These are phyloP conservation scores for Vitis hybrid DNA, from an alignment of 177 flowering plant species.

Conservation along the genomic window DNA sequence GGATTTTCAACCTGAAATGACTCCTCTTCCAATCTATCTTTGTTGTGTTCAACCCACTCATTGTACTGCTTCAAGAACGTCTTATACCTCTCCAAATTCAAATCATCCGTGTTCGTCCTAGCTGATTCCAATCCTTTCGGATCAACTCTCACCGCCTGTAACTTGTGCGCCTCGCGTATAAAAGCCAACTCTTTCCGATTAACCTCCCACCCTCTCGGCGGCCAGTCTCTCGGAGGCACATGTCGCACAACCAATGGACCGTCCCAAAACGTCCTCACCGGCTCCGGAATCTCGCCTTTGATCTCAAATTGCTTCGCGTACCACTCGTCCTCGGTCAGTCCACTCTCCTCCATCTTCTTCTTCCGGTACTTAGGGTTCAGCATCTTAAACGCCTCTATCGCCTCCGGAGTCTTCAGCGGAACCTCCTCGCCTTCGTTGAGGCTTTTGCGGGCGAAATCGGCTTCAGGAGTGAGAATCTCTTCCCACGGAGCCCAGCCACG, in stretches of 20 bases:
- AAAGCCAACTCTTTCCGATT: constrained; percentile 72
- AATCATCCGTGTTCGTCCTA: constrained; percentile 30
- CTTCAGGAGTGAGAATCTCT: constrained; percentile 81
- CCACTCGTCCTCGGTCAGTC: constrained; percentile 80
- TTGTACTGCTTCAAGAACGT: constrained; percentile 89
- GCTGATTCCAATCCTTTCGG: constrained; percentile 41
- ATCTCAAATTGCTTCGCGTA: constrained; percentile 72
- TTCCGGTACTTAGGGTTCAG: constrained; percentile 60
- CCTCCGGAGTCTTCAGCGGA: constrained; percentile 68
- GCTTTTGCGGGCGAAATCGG: constrained; percentile 72
- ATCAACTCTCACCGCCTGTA: constrained; percentile 55
- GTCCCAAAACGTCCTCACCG: constrained; percentile 64
- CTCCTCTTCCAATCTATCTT: constrained; percentile 83
- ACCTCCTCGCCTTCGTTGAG: constrained; percentile 94
- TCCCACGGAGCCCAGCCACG: constrained; percentile 99
- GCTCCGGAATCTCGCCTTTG: constrained; percentile 72
- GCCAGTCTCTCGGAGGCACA: constrained; percentile 93
- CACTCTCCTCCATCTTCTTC: constrained; percentile 79
- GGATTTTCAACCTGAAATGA: constrained; percentile 63
- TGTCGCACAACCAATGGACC: constrained; percentile 65
- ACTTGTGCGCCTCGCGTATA: constrained; percentile 78
- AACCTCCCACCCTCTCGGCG: constrained; percentile 88
- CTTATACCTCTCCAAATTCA: constrained; percentile 75
- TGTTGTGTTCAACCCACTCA: constrained; percentile 81
- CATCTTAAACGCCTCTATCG: constrained; percentile 89